Percentiles rank a stretch among this genome's conserved stretches.
phyloP scores from a whole-genome alignment of 352 stramenopile species.

The Poterioochromonas sp. region DNA sequence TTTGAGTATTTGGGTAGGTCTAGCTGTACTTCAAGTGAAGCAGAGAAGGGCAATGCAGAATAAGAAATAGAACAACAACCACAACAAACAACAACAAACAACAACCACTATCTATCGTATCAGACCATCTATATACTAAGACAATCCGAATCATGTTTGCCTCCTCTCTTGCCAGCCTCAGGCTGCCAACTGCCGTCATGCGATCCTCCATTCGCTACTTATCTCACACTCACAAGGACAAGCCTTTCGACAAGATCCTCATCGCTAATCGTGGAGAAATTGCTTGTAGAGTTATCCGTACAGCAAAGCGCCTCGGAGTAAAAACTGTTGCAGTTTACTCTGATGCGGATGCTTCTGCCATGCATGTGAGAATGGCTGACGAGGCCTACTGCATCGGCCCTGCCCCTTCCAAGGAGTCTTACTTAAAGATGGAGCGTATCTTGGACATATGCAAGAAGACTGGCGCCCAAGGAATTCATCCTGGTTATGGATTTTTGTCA shows the following conservation, averaged over 20 bases:
- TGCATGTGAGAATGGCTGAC: conserved; percentile 41
- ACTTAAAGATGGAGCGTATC: conserved; percentile 17
- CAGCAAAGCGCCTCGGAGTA: conserved; percentile 69
- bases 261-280: conserved; percentile 75
- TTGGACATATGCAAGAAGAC: neutral
- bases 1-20: too few species aligned
- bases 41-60: too few species aligned
- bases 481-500: conserved; percentile 42
- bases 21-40: too few species aligned
- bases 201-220: too few species aligned
- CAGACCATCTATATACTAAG: too few species aligned
- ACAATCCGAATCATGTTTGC: too few species aligned
- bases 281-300: conserved; percentile 63
- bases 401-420: conserved; percentile 1
- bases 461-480: conserved; percentile 18
- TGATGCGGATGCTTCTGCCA: conserved; percentile 64
- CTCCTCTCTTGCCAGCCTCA: too few species aligned
- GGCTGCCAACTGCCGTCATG: too few species aligned
- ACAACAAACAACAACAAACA: too few species aligned
- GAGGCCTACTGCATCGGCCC: conserved; percentile 14
- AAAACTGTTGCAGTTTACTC: conserved; percentile 78
- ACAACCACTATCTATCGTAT: too few species aligned
- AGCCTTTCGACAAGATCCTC: conserved; percentile 75
- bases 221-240: conserved; percentile 28
- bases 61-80: too few species aligned